Conservation (phyloP, 257 asterid species). For the Solanum clarkiae region DNA sequence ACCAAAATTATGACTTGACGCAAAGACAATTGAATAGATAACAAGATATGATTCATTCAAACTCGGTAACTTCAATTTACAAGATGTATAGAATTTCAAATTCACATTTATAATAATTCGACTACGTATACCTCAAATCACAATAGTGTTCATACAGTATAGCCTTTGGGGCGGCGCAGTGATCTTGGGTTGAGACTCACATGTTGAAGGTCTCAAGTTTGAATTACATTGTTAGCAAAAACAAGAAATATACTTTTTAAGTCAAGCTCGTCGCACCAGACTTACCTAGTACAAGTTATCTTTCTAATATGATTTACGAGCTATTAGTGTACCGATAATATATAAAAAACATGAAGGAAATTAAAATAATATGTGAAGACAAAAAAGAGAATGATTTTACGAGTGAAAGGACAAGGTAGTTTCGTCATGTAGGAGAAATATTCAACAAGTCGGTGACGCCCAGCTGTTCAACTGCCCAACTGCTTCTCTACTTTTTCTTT, state of each 20-base stretch:
- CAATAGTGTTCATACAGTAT: not conserved
- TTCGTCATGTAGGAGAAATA: not conserved
- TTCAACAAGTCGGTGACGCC: constrained; percentile 28
- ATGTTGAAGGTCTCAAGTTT: no score
- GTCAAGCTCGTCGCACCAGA: no score
- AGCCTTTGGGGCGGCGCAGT: no score
- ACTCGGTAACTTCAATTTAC: not conserved
- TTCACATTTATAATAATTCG: not conserved
- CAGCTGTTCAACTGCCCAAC: constrained; percentile 50
- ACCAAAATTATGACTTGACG: not conserved
- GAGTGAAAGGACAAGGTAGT: not conserved
- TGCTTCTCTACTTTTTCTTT: constrained; percentile 2
- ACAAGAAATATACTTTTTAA: no score
- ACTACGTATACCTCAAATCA: not conserved
- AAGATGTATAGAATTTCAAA: not conserved
- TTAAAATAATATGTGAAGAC: not conserved
- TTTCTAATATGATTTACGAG: no score
- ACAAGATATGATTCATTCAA: not conserved
- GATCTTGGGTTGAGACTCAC: no score
- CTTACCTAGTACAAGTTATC: no score
- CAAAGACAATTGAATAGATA: not conserved
- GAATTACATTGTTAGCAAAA: no score
- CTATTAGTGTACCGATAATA: no score
- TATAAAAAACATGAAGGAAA: not conserved
- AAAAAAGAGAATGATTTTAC: not conserved